Percentiles rank a stretch among this genome's conserved stretches.
Conservation (phyloP, 306 rosid species). For the Citrullus colocynthis region DNA sequence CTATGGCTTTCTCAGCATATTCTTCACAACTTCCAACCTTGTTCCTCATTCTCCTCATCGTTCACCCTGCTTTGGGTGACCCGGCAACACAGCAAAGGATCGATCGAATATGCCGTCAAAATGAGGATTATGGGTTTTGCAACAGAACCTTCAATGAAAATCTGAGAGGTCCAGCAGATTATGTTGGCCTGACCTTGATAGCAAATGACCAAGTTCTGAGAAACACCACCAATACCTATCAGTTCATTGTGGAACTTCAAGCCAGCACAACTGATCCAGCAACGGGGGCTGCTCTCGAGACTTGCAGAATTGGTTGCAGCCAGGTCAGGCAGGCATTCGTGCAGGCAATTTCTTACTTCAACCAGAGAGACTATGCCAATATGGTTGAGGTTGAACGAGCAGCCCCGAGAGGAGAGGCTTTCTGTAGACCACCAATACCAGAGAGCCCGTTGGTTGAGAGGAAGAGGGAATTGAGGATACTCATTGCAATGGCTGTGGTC, state of each 20-base stretch:
- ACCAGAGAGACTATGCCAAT: background rate
- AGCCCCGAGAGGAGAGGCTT: background rate
- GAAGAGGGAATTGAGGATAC: background rate
- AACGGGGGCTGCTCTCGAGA: background rate
- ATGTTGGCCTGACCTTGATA: background rate
- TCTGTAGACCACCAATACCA: background rate
- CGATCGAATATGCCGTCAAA: background rate
- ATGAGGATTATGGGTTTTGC: conserved; percentile 4
- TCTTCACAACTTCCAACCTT: background rate
- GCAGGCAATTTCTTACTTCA: background rate
- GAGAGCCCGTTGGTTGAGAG: background rate
- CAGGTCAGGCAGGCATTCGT: background rate
- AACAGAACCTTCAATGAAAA: background rate
- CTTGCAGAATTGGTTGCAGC: background rate
- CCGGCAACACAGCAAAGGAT: background rate
- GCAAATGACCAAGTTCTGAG: conserved; percentile 1
- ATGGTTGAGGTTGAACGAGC: background rate
- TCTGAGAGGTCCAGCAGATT: background rate
- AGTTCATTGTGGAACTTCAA: background rate
- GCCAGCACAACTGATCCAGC: background rate
- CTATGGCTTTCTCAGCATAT: background rate
- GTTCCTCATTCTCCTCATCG: background rate
- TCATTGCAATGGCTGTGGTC: background rate
- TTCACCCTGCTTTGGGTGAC: background rate
- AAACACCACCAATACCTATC: background rate